Evolutionary conservation across 2,329 filamentous ascomycete genomes (phyloP), one percentile per base, ranked within the genome.

Genomic region (Verticillium zaregamsianum): DNA sequence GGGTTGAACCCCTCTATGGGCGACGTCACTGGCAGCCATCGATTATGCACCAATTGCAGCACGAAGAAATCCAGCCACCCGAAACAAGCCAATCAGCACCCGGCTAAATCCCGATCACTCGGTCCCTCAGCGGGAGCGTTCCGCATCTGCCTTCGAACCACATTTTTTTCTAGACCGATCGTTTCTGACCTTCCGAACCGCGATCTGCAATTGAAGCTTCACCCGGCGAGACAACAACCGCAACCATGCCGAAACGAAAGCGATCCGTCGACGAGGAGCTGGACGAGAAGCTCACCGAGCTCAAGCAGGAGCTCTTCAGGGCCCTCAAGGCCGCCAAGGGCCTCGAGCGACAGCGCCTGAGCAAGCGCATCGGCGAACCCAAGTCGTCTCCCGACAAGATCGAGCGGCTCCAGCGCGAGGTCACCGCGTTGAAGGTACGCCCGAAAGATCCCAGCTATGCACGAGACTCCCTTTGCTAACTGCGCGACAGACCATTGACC

Each of bases 261-360:
- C 79, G 84, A 62, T 71, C 71, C 6, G 67, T 71, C 62, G 78
- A 82, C 55, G 73, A 76, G 33, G 76, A 72, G 61, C 73, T 86
- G 55, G 76, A 81, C 9, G 77, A 80, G 9, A 79, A 81, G 64
- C 76, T 88, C n/a, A 74, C 79, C 9, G 82, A 84, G 66, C 78
- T 81, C 68, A 80, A 82, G 65, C 86, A 85, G 70, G 81, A 87
- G 39, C 79, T 94, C 9, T 82, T 82, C 64, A 83, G 86, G 62
- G 89, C 88, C 0, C 80, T 94, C 63, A 92, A 92, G 74, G 79
- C 82, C 12, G 89, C 88, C 61, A 92, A 91, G 71, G 88, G 88
- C 56, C 90, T 92, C 70, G 91, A 94, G 78, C 83, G 90, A 55
- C 91, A 94, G 76, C 90, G 92, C 66, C 82, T 90, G 63, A 83